Evolutionary conservation across 2,329 filamentous ascomycete genomes (phyloP).

Genomic region (Aspergillus sclerotialis): DNA sequence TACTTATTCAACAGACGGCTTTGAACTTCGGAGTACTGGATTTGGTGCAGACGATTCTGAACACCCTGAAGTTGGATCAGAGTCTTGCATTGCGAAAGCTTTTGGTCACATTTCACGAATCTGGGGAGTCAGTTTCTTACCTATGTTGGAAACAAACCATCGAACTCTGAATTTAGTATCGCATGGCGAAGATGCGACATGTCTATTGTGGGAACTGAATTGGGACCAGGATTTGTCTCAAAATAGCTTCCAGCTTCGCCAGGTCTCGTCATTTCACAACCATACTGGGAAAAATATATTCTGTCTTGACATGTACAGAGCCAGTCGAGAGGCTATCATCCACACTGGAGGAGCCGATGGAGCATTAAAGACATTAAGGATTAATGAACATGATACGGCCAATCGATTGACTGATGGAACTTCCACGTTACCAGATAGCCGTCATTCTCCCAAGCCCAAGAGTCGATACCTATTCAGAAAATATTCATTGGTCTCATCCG

Average conservation of each 20-base stretch:
- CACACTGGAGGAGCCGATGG: constrained; percentile 84
- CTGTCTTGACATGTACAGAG: constrained; percentile 51
- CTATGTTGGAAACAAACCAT: constrained; percentile 14
- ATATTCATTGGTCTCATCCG: constrained; percentile 28
- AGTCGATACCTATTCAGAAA: constrained; percentile 15
- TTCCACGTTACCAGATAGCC: no score
- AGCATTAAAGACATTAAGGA: constrained; percentile 38
- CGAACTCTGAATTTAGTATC: constrained; percentile 55
- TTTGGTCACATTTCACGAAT: constrained; percentile 89
- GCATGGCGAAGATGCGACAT: constrained; percentile 76
- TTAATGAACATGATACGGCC: constrained; percentile 11
- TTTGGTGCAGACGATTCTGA: constrained; percentile 45
- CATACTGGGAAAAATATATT: constrained; percentile 90
- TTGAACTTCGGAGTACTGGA: constrained; percentile 51
- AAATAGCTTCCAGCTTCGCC: constrained; percentile 16
- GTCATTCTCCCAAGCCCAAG: constrained; percentile 6
- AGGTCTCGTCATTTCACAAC: constrained; percentile 52
- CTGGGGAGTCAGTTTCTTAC: constrained; percentile 71
- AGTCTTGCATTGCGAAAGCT: constrained; percentile 57
- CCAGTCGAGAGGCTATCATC: constrained; percentile 36
- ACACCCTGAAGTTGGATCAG: constrained; percentile 25
- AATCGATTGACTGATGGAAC: neutral
- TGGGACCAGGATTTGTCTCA: constrained; percentile 21
- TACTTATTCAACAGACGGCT: constrained; percentile 30
- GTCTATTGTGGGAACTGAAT: constrained; percentile 61